A percentile compares a stretch with the other conserved stretches of the same genome.
Evolutionary conservation across 2,329 filamentous ascomycete genomes (phyloP).

Genomic region (Microsporum audouinii): DNA sequence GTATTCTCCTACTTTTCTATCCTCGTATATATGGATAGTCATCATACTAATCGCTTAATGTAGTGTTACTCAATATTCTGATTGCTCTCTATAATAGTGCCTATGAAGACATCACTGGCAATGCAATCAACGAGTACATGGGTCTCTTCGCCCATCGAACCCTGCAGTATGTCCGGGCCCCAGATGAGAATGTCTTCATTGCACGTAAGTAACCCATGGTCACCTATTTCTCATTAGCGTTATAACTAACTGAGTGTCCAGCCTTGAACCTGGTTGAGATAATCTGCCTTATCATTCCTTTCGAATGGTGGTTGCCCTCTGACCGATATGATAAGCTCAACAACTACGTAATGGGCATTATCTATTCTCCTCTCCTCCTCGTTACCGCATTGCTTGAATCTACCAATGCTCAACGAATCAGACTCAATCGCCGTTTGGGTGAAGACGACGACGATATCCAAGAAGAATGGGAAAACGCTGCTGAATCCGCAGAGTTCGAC

Average conservation of each 20-base stretch:
- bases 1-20: conserved; percentile 10
- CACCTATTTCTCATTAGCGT: not conserved
- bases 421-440: conserved; percentile 61
- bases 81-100: conserved; percentile 96
- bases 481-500: conserved; percentile 25
- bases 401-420: conserved; percentile 53
- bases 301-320: conserved; percentile 92
- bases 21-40: not conserved
- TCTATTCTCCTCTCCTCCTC: conserved; percentile 76
- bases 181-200: conserved; percentile 97
- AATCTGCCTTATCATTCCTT: conserved; percentile 60
- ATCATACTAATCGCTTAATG: not conserved
- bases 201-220: conserved; percentile 43
- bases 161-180: conserved; percentile 90
- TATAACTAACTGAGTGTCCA: conserved; percentile 13
- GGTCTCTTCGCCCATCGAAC: conserved; percentile 89
- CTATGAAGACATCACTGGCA: conserved; percentile 85
- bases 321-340: conserved; percentile 67
- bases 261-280: conserved; percentile 89
- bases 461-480: conserved; percentile 88
- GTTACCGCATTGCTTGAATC: conserved; percentile 64
- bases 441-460: conserved; percentile 81
- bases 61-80: conserved; percentile 80
- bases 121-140: conserved; percentile 91
- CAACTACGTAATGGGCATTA: conserved; percentile 70